Percentiles rank a stretch among this genome's conserved stretches.
Conservation (phyloP, 108 stramenopile genomes). For the Cyclotella choctawhatcheeana region DNA sequence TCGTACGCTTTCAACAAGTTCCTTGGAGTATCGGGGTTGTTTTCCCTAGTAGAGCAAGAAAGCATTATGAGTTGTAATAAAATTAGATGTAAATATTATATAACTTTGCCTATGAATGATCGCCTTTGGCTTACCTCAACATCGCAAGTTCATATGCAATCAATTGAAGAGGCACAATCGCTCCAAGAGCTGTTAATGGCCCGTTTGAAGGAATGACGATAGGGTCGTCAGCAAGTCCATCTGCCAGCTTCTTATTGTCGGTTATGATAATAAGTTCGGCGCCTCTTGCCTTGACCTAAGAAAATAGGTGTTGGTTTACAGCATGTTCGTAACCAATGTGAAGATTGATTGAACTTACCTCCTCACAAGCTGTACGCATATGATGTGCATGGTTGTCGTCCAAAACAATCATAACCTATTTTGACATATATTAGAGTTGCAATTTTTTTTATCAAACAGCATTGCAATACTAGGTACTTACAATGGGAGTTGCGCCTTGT, state of each 20-base stretch:
- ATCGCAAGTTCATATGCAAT: constrained; percentile 90
- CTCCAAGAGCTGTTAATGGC: constrained; percentile 74
- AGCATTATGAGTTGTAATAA: not conserved
- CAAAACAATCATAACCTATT: constrained; percentile 72
- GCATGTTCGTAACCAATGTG: no score
- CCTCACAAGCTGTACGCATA: constrained; percentile 74
- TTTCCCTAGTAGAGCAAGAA: constrained; percentile 67
- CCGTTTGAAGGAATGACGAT: constrained; percentile 81
- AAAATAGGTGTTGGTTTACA: not conserved
- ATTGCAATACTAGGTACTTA: not conserved
- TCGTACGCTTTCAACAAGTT: constrained; percentile 82
- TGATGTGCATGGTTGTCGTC: constrained; percentile 82
- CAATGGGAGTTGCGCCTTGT: constrained; percentile 80
- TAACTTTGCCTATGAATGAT: not conserved
- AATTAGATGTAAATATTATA: not conserved
- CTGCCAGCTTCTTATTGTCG: constrained; percentile 72
- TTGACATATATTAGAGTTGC: not conserved
- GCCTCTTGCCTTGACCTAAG: constrained; percentile 73
- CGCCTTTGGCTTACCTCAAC: constrained; percentile 36
- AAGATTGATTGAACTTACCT: constrained; percentile 29
- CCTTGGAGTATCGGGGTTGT: constrained; percentile 86
- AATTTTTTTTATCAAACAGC: no score
- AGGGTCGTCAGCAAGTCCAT: constrained; percentile 72
- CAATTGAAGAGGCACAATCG: constrained; percentile 80
- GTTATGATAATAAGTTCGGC: constrained; percentile 79